Evolutionary conservation across 306 rosid species (phyloP).

Genomic region (Vigna radiata): DNA sequence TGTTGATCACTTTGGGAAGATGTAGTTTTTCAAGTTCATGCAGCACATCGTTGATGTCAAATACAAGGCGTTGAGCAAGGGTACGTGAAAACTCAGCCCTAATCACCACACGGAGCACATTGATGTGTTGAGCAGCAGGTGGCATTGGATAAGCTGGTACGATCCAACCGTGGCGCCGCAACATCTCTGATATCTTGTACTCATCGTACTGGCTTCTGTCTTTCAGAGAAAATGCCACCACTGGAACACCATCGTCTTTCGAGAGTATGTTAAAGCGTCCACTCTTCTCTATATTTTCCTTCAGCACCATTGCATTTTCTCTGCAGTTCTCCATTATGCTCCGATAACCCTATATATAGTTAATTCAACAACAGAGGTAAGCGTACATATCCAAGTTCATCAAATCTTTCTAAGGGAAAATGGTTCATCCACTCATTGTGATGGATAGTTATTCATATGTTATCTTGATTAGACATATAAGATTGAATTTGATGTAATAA

Average conservation of each 20-base stretch:
- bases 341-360: slow-evolving; percentile 54
- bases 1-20: neutral
- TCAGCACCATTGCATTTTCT: slow-evolving; percentile 60
- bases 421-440: too few relatives aligned
- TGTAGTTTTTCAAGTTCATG: slow-evolving; percentile 49
- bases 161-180: slow-evolving; percentile 63
- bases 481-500: too few relatives aligned
- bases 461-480: neutral
- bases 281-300: slow-evolving; percentile 59
- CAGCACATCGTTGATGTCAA: slow-evolving; percentile 55
- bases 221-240: slow-evolving; percentile 80
- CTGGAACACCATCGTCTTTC: slow-evolving; percentile 84
- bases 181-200: slow-evolving; percentile 56
- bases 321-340: slow-evolving; percentile 68
- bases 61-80: slow-evolving; percentile 56
- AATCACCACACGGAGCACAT: slow-evolving; percentile 61
- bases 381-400: neutral
- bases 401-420: neutral
- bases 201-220: slow-evolving; percentile 58
- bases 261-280: slow-evolving; percentile 74
- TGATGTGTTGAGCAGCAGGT: slow-evolving; percentile 58
- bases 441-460: too few relatives aligned
- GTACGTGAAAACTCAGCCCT: slow-evolving; percentile 63
- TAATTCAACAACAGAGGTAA: too few relatives aligned
- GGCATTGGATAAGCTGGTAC: slow-evolving; percentile 78